Evolutionary conservation across 1,284 basidiomycete species (phyloP).

Genomic region (Puccinia coronata): DNA sequence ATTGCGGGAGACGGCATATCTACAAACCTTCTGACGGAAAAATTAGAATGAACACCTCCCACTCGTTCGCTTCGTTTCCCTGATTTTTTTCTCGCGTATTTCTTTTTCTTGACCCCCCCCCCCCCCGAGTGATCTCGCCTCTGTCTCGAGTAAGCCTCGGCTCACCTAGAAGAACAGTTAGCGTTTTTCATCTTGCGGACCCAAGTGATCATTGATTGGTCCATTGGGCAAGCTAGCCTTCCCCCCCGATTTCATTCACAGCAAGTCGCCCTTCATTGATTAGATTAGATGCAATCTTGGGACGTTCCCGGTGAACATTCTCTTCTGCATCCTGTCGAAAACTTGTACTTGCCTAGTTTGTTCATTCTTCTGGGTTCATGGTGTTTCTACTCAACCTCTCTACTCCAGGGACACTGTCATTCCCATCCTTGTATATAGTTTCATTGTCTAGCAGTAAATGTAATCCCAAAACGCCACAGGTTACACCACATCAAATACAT

Average conservation of each 20-base stretch:
- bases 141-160: neutral
- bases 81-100: neutral
- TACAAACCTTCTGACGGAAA: constrained; percentile 22
- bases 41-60: neutral
- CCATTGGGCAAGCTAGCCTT: constrained; percentile 15
- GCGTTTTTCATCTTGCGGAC: neutral
- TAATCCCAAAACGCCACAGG: constrained; percentile 10
- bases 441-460: constrained; percentile 11
- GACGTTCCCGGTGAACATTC: neutral
- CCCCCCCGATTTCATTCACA: neutral
- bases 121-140: neutral
- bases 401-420: neutral
- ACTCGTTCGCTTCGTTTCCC: neutral
- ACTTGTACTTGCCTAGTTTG: neutral
- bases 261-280: neutral
- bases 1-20: constrained; percentile 18
- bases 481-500: neutral
- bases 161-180: neutral
- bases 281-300: neutral
- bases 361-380: constrained; percentile 1
- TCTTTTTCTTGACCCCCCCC: neutral
- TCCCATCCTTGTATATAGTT: constrained; percentile 20
- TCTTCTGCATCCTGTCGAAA: neutral
- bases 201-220: neutral
- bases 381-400: neutral